Evolutionary conservation across 495 filamentous ascomycete genomes (phyloP), one percentile per base, ranked within the genome.

Genomic region (Penicillium arizonense): DNA sequence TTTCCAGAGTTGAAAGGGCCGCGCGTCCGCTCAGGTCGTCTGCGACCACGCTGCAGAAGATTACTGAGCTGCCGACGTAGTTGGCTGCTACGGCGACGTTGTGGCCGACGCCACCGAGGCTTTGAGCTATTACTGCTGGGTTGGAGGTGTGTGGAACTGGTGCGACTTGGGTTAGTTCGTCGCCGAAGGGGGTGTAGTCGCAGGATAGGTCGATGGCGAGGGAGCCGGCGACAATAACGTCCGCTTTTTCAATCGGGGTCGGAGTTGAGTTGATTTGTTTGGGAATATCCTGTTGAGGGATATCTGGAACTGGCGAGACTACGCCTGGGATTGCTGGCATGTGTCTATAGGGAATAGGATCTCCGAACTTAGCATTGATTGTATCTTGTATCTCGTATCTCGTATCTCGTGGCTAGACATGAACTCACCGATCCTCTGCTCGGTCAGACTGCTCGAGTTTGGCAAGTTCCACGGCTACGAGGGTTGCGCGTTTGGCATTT

Each of bases 61-160:
- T 77, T 16, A 84, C 72, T 11, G 76, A 70, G 47, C 75, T 74
- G 16, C 81, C 82, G 4, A 86, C 60, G 26, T 79, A 76, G 61
- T 88, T 86, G 5, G 87, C 81, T 4, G 93, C 91, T 41, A 87
- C 78, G 3, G 94, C 90, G 28, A 97, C 86, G 61, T 98, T 98
- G 64, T 88, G 84, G n/a, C 87, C 94, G 2, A 97, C 94, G n/a
- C 94, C 94, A 8, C 94, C 94, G 21, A 97, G 76, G 6, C 87
- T 87, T 62, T 96, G 90, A 16, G 63, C 79, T 52, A 96, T 95
- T 13, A 74, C 63, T 37, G 90, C 82, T 37, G 88, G 88, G 65
- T 97, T 98, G 7, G 94, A 98, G 1, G 93, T 97, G 47, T 92
- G 80, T 1, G 82, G 71, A 18, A 78, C 67, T 13, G 90, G 90